Evolutionary conservation across 345 rosid species (phyloP), one percentile per base, ranked within the genome.

Genomic region (Sonneratia caseolaris): DNA sequence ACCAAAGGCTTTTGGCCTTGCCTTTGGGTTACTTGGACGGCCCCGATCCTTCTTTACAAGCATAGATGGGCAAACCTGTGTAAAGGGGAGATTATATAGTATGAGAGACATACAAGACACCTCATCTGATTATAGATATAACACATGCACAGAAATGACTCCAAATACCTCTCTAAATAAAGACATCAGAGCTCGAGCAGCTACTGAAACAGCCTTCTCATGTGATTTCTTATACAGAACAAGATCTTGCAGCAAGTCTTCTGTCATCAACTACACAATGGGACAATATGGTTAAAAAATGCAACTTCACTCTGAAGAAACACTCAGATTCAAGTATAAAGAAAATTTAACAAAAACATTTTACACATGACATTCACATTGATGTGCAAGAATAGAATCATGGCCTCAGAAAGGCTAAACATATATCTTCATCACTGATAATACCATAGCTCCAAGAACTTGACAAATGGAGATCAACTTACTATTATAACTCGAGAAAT

Each of bases 21-120:
- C 91, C 73, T 82, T 79, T 27, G 92, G 84, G 72, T 90, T 85
- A 73, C 65, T 75, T 22, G 91, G 92, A 59, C 97, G 93, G 49
- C 99, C 99, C 61, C 97, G 89, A 79, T 95, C 99, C 82, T 95
- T 95, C 82, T 92, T 95, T 75, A 89, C 85, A 67, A 95, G 85
- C 79, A 95, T 86, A 15, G 96, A 84, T 59, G 99, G 99, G 74
- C 93, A 92, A 71, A 95, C 75, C 99, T 95, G 73, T 70, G 73
- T 72, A 69, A 55, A 77, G 67, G 32, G 66, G 37, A 62, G 9
- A 62, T 11, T 14, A 32, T 35, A 53, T 21, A 7, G 22, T 53
- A 19, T 53, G 37, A 61, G 62, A 56, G 35, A 22, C 13, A n/a
- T 57, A n/a, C 12, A 22, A 57, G 35, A n/a, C 35, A n/a, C 35